Evolutionary conservation across 768 basidiomycete species (phyloP), one percentile per base, ranked within the genome.

Genomic region (Pleurotus citrinopileatus): DNA sequence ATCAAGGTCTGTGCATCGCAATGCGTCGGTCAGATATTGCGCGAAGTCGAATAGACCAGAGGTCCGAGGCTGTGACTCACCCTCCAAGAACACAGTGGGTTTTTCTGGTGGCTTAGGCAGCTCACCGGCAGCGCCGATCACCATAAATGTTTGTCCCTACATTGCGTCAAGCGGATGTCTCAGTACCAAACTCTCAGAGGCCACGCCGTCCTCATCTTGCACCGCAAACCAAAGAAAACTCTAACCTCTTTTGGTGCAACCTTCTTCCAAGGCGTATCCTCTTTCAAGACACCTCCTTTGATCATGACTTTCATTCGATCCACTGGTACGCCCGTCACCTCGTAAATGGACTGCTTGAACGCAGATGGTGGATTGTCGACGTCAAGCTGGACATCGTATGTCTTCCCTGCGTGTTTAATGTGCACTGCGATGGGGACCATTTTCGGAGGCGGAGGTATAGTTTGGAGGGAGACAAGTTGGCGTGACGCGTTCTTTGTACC

Each of bases 291-390:
- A 32, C 89, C 90, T 52, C 90, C 90, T 67, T 97, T 98, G 67
- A 95, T 80, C 89, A 97, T 94, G 59, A 98, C 88, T 73, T 98
- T 99, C 92, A 97, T 95, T 44, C 94, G 80, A 65, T 96, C 93
- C 29, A 83, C 70, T 2, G 91, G 94, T 2, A 98, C 88, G 6
- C 93, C 94, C 0, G 94, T 98, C 42, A 77, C 73, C 38, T 86
- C 79, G 63, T 89, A 90, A 28, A 98, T 76, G 3, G 83, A 76
- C 57, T 92, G 83, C 68, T 97, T 98, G 80, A 98, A 95, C 12
- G 71, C 81, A 13, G 73, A 63, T 2, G 87, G 82, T 1, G 89
- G 80, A 4, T 80, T 75, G 73, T 86, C 82, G 13, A 84, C 73
- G 69, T 97, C 86, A 42, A 97, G 83, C 43, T 78, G 67, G 36